Percentiles rank a stretch among this genome's conserved stretches.
Evolutionary conservation across 1,139 yeast genomes (phyloP).

Genomic region (Yamadazyma sp.): DNA sequence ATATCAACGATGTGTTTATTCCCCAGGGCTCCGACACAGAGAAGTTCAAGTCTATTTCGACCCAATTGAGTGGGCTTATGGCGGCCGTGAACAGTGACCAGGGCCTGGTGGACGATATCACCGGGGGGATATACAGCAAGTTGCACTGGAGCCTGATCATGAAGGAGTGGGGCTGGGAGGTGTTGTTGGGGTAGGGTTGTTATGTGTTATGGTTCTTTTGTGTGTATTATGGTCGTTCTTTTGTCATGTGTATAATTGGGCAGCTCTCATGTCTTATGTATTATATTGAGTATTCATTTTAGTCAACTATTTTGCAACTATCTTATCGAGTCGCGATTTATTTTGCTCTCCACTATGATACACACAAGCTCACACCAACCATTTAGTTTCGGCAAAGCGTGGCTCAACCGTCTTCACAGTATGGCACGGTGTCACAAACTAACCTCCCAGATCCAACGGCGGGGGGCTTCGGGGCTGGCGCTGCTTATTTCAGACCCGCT

Average conservation of each 20-base stretch:
- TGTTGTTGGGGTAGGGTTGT: slow-evolving; percentile 46
- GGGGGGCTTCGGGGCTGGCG: background rate
- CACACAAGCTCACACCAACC: too few relatives aligned
- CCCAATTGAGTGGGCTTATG: slow-evolving; percentile 44
- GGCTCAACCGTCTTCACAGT: background rate
- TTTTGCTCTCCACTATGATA: too few relatives aligned
- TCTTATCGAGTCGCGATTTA: too few relatives aligned
- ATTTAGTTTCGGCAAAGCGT: background rate
- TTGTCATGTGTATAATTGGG: too few relatives aligned
- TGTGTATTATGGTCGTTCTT: too few relatives aligned
- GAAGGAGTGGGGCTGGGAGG: slow-evolving; percentile 80
- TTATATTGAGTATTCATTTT: too few relatives aligned
- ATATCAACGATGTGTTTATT: slow-evolving; percentile 15
- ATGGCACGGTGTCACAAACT: background rate
- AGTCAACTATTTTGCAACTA: too few relatives aligned
- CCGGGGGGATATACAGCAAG: slow-evolving; percentile 48
- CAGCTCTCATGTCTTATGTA: too few relatives aligned
- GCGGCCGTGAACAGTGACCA: slow-evolving; percentile 34
- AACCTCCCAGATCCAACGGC: background rate
- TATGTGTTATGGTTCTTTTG: background rate
- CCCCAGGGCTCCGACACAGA: slow-evolving; percentile 21
- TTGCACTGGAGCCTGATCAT: slow-evolving; percentile 70
- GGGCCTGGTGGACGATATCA: slow-evolving; percentile 30
- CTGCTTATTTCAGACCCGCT: slow-evolving; percentile 30
- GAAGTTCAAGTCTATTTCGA: slow-evolving; percentile 29